Conservation (phyloP, 1,284 basidiomycete genomes). For the Puccinia horiana region DNA sequence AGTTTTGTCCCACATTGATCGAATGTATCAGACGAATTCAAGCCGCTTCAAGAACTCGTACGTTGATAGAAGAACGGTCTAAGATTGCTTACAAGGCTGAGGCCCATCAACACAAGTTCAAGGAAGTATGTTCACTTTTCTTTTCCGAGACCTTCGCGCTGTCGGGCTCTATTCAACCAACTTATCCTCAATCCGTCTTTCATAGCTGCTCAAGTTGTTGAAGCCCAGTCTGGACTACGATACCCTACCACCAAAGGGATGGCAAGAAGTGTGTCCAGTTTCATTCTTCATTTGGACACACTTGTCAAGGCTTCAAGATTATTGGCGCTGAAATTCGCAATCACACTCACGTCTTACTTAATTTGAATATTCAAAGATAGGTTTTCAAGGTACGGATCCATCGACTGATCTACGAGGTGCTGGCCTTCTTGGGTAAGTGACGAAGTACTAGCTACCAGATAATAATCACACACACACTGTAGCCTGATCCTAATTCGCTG, state of each 20-base stretch:
- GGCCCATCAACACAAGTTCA: constrained; percentile 7
- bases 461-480: neutral
- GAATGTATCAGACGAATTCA: constrained; percentile 19
- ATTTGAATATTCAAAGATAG: constrained; percentile 32
- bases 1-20: constrained; percentile 20
- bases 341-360: neutral
- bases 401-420: constrained; percentile 38
- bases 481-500: neutral
- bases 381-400: constrained; percentile 39
- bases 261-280: constrained; percentile 30
- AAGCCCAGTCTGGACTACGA: constrained; percentile 30
- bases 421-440: constrained; percentile 20
- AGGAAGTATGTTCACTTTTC: constrained; percentile 6
- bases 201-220: constrained; percentile 21
- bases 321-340: neutral
- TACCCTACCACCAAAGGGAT: constrained; percentile 26
- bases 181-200: neutral
- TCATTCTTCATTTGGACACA: neutral
- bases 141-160: neutral
- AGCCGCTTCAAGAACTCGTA: neutral
- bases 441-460: neutral
- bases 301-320: too few species aligned
- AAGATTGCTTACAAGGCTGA: constrained; percentile 14
- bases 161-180: neutral
- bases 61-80: neutral